Evolutionary conservation across 805 yeast genomes (phyloP).

Genomic region (Yarrowia bubula): DNA sequence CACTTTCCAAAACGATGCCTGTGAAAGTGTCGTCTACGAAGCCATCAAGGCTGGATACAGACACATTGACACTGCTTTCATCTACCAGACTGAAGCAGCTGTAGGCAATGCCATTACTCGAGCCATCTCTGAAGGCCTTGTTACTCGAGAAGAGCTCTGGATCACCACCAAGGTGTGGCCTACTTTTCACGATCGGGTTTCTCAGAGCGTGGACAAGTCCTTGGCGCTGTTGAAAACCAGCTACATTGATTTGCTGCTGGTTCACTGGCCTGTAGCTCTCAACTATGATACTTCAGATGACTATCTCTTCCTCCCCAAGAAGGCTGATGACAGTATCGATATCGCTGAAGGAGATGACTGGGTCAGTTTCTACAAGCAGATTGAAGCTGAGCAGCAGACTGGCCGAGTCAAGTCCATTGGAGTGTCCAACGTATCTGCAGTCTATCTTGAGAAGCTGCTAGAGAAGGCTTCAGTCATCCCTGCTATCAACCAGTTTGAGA

Average conservation of each 20-base stretch:
- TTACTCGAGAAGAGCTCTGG: conserved; percentile 51
- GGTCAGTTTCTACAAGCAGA: conserved; percentile 34
- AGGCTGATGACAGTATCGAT: neutral
- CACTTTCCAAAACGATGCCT: conserved; percentile 44
- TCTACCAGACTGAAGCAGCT: conserved; percentile 61
- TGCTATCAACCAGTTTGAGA: conserved; percentile 76
- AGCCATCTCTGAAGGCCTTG: conserved; percentile 49
- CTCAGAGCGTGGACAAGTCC: conserved; percentile 52
- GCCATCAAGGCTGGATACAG: conserved; percentile 69
- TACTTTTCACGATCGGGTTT: conserved; percentile 61
- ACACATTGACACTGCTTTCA: conserved; percentile 71
- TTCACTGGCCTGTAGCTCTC: conserved; percentile 50
- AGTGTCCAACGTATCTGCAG: conserved; percentile 60
- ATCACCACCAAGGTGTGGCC: conserved; percentile 76
- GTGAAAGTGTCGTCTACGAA: conserved; percentile 46
- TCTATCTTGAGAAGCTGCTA: conserved; percentile 55
- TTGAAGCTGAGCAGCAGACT: conserved; percentile 52
- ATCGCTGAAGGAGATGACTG: conserved; percentile 27
- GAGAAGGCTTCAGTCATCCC: conserved; percentile 53
- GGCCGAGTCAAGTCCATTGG: conserved; percentile 57
- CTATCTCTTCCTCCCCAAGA: neutral
- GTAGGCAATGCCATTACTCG: conserved; percentile 57
- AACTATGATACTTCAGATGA: neutral
- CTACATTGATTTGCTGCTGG: conserved; percentile 68
- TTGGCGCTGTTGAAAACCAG: conserved; percentile 44